Base-by-base conservation (phyloP, 805 yeast genomes). In the Saccharomyces kudriavzevii region DNA sequence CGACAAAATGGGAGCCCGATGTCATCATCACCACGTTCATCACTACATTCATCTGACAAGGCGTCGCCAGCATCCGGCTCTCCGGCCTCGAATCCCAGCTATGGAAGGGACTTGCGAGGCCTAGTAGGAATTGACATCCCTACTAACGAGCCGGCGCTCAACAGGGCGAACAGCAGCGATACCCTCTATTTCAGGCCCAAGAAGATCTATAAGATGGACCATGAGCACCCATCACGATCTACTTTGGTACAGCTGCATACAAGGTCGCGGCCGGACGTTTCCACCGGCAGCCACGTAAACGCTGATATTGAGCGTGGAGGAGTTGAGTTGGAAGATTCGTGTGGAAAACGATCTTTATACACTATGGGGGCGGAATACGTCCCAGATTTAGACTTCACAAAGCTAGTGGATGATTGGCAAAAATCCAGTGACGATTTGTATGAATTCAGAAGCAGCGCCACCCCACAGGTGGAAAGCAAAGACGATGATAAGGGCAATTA, bases 331-430 rank as follows among this genome's bases (percentile, higher is more conserved):
- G 43, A 13, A 17, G 22, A 35, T 17, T 9, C 43, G 24, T n/a
- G 43, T n/a, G 24, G 43, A 22, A 35, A 35, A 3, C 43, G 17
- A 13, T 20, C 43, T 35, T 35, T 35, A n/a, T 40, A 30, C 31
- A 90, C 89, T 0, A 71, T 85, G 58, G 85, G 83, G 61, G 92
- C 86, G 65, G 94, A 87, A 62, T 87, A 86, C 61, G 77, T 87
- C 14, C 92, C 92, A 0, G 87, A 84, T 49, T 72, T 87, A 28
- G 83, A 83, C 60, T 84, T 83, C 56, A 71, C 66, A n/a, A 61
- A 75, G 45, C 75, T 78, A 26, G 67, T 81, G 0, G 66, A 71
- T 50, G 71, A 73, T 52, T 83, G 87, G 87, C 73, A 73, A 54
- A 35, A 53, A 48, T 35, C 43, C 22, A 35, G 24, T 17, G 43